Percentiles rank a stretch among this genome's conserved stretches.
Evolutionary conservation across 257 asterid genomes (phyloP).

Genomic region (Fraxinus pennsylvanica): DNA sequence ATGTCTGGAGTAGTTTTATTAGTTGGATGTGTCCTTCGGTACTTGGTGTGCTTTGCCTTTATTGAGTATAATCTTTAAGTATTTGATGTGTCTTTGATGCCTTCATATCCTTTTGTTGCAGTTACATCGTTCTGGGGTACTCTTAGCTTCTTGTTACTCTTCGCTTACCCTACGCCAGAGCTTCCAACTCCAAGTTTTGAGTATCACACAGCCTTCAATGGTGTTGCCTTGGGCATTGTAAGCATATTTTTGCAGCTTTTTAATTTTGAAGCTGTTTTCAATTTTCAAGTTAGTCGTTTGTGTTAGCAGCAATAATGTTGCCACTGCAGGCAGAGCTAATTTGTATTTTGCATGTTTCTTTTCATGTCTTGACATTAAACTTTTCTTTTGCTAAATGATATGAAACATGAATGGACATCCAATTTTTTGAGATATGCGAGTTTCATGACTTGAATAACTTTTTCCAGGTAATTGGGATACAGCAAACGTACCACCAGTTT

Average conservation of each 20-base stretch:
- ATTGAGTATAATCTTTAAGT: slow-evolving; percentile 14
- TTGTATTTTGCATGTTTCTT: not conserved
- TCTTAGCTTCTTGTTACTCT: slow-evolving; percentile 81
- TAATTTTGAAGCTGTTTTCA: not conserved
- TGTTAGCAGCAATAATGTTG: not conserved
- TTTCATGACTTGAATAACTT: slow-evolving; percentile 21
- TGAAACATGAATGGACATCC: too few species aligned
- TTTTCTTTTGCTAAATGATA: not conserved
- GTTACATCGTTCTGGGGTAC: slow-evolving; percentile 84
- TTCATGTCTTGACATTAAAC: too few species aligned
- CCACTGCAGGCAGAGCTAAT: not conserved
- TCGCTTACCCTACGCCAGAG: slow-evolving; percentile 96
- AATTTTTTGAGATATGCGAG: too few species aligned
- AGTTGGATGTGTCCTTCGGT: slow-evolving; percentile 11
- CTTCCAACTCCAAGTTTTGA: slow-evolving; percentile 91
- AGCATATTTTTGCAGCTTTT: slow-evolving; percentile 33
- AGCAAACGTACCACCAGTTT: slow-evolving; percentile 85
- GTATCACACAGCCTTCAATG: slow-evolving; percentile 84
- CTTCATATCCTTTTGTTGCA: slow-evolving; percentile 41
- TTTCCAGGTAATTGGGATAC: slow-evolving; percentile 81
- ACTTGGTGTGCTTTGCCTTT: not conserved
- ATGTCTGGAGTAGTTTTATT: slow-evolving; percentile 11
- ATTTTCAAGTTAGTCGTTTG: not conserved
- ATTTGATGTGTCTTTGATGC: slow-evolving; percentile 3
- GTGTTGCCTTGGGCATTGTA: slow-evolving; percentile 93